Conservation (phyloP, 768 basidiomycete species). For the Boletus bicolor region DNA sequence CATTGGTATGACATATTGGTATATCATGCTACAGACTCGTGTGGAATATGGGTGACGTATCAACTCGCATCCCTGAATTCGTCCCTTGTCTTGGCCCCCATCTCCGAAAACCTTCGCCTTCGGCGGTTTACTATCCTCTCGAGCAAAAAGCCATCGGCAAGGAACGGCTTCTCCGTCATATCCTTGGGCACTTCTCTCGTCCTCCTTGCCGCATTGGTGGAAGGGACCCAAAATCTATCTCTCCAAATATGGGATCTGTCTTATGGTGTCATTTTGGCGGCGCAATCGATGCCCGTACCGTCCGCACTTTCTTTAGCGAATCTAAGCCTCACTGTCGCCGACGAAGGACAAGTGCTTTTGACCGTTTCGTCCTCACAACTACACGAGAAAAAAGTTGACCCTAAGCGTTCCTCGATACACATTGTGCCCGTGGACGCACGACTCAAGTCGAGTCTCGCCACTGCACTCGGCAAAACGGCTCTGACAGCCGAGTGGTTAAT, state of each 20-base stretch:
- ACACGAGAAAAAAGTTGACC: neutral
- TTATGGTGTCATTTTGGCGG: conserved; percentile 61
- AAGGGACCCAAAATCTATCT: conserved; percentile 39
- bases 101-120: conserved; percentile 22
- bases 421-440: conserved; percentile 57
- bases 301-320: conserved; percentile 35
- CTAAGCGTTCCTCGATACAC: conserved; percentile 49
- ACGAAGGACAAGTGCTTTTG: conserved; percentile 50
- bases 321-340: conserved; percentile 32
- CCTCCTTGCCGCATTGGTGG: conserved; percentile 47
- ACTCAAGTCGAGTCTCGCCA: conserved; percentile 55
- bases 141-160: conserved; percentile 6
- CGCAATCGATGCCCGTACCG: conserved; percentile 50
- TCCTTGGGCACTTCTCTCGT: conserved; percentile 57
- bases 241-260: conserved; percentile 69
- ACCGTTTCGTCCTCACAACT: conserved; percentile 40
- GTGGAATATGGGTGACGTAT: conserved; percentile 43
- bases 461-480: conserved; percentile 53
- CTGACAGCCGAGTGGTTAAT: conserved; percentile 47
- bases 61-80: conserved; percentile 29
- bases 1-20: neutral
- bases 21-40: conserved; percentile 34
- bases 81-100: conserved; percentile 22
- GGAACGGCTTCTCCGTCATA: conserved; percentile 36
- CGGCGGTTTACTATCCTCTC: conserved; percentile 17